Percentiles rank a stretch among this genome's conserved stretches.
phyloP scores from a whole-genome alignment of 2,329 filamentous ascomycete genomes.

The Colletotrichum scovillei region DNA sequence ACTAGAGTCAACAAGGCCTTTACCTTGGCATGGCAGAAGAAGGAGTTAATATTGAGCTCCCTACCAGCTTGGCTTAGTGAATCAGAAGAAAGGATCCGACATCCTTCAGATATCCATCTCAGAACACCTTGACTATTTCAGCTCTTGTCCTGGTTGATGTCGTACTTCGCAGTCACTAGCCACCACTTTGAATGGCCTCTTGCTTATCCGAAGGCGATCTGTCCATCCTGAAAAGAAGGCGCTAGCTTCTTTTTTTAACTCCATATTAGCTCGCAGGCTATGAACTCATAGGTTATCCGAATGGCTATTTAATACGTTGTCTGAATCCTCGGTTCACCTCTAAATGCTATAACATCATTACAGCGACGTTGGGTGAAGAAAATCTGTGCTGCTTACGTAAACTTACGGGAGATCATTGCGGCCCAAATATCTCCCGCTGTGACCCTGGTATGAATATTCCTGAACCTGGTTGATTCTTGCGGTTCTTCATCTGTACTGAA shows the following conservation, averaged over 20 bases:
- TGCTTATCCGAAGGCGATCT: background rate
- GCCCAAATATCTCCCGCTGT: background rate
- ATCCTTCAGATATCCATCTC: background rate
- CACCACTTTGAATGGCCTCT: background rate
- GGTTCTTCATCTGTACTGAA: background rate
- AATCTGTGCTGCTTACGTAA: background rate
- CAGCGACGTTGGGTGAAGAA: background rate
- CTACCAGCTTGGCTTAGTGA: background rate
- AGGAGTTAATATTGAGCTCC: background rate
- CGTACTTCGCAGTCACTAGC: background rate
- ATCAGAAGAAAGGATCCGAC: background rate
- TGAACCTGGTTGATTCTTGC: background rate
- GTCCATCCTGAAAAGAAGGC: background rate
- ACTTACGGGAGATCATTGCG: background rate
- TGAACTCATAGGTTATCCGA: no score
- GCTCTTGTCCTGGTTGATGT: background rate
- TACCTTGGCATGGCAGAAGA: background rate
- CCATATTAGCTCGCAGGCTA: no score
- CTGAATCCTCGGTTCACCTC: no score
- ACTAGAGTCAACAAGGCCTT: background rate
- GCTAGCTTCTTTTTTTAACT: background rate
- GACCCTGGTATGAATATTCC: background rate
- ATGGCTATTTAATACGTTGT: no score
- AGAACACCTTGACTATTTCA: background rate
- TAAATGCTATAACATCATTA: no score